These are phyloP conservation scores for Entomortierella beljakovae DNA, from an alignment of 192 early-diverging fungal genomes.

Conservation along the genomic window DNA sequence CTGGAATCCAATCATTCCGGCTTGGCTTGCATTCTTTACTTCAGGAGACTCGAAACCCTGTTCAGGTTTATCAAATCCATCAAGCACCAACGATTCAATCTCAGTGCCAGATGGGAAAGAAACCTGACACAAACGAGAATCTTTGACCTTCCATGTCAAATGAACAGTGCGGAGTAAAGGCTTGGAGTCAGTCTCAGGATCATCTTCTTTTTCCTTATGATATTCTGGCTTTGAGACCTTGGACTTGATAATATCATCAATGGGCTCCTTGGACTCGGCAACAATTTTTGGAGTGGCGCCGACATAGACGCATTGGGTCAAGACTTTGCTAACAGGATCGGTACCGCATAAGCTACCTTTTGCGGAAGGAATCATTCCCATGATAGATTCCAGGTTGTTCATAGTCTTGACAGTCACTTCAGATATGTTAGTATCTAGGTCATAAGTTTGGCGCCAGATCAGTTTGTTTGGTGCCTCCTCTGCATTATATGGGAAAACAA, in stretches of 20 bases:
- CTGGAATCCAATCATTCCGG: conserved; percentile 29
- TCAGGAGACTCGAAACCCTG: conserved; percentile 5
- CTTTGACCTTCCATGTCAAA: conserved; percentile 36
- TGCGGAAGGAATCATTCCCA: conserved; percentile 23
- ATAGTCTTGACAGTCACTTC: conserved; percentile 53
- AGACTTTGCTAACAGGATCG: conserved; percentile 25
- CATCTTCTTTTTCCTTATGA: conserved; percentile 4
- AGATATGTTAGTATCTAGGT: conserved; percentile 39
- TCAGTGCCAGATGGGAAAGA: conserved; percentile 9
- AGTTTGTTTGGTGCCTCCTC: conserved; percentile 58
- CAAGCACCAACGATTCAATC: conserved; percentile 25
- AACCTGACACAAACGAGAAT: conserved; percentile 53
- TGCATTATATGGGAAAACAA: conserved; percentile 54
- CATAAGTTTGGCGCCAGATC: conserved; percentile 57
- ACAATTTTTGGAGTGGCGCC: conserved; percentile 33
- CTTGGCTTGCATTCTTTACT: conserved; percentile 3
- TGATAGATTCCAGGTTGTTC: conserved; percentile 31
- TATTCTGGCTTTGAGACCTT: conserved; percentile 32
- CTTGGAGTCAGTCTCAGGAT: conserved; percentile 20
- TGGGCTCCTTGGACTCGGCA: conserved; percentile 28
- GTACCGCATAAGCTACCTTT: conserved; percentile 29
- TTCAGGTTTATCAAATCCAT: conserved; percentile 37
- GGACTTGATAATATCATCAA: conserved; percentile 39
- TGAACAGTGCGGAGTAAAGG: conserved; percentile 26
- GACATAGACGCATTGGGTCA: conserved; percentile 36